A percentile compares a stretch with the other conserved stretches of the same genome.
Conservation (phyloP, 2,329 filamentous ascomycete species). For the Stachybotrys chartarum region DNA sequence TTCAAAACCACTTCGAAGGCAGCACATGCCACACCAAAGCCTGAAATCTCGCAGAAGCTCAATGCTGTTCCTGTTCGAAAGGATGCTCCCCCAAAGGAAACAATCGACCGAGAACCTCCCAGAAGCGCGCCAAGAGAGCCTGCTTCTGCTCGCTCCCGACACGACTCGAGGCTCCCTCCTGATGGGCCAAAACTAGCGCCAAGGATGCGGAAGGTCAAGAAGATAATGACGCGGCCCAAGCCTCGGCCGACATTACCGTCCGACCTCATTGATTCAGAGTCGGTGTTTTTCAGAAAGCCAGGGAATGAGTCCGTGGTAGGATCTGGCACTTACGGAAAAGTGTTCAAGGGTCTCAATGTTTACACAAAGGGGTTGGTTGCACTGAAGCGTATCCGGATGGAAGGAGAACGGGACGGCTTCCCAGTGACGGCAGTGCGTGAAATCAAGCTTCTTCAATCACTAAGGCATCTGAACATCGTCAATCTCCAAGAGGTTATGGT, state of each 20-base stretch:
- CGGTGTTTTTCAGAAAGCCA: constrained; percentile 89
- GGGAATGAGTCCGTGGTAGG: constrained; percentile 97
- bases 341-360: constrained; percentile 91
- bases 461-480: constrained; percentile 77
- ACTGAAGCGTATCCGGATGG: constrained; percentile 88
- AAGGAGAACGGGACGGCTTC: constrained; percentile 84
- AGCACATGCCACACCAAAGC: constrained; percentile 49
- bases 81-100: constrained; percentile 9
- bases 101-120: constrained; percentile 39
- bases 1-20: constrained; percentile 70
- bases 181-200: constrained; percentile 31
- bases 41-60: constrained; percentile 60
- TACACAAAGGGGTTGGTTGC: constrained; percentile 80
- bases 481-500: constrained; percentile 91
- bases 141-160: constrained; percentile 36
- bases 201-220: constrained; percentile 57
- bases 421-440: constrained; percentile 87
- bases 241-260: constrained; percentile 61
- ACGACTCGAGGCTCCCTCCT: constrained; percentile 23
- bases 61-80: constrained; percentile 54
- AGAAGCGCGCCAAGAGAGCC: constrained; percentile 46
- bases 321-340: constrained; percentile 91
- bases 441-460: constrained; percentile 83
- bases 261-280: constrained; percentile 73
- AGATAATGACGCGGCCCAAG: constrained; percentile 63